Conservation (phyloP, 192 early-diverging fungal species). For the Neocallimastix lanati region DNA sequence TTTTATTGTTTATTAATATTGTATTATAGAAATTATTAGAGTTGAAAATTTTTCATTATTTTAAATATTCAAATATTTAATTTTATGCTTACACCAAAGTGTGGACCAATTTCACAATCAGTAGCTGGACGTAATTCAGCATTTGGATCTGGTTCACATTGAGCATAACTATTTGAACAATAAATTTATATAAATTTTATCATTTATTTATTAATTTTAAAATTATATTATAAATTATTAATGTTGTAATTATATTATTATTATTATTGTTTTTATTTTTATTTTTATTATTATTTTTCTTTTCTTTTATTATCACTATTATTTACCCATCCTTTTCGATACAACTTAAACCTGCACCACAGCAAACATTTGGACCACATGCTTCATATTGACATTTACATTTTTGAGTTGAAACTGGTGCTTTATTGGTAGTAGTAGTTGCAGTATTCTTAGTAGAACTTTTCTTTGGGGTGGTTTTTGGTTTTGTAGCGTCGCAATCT, state of each 20-base stretch:
- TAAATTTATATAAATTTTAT: no score
- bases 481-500: background rate
- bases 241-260: no score
- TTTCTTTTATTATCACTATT: background rate
- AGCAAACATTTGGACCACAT: background rate
- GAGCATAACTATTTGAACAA: background rate
- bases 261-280: no score
- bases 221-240: no score
- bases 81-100: background rate
- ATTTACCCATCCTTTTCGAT: background rate
- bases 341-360: background rate
- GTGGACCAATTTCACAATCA: background rate
- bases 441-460: background rate
- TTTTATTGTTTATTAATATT: no score
- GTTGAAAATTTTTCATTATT: no score
- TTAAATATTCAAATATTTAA: no score
- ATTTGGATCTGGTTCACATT: background rate
- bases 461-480: background rate
- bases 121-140: background rate
- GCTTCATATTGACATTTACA: background rate
- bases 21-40: no score
- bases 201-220: no score
- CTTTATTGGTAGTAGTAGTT: background rate
- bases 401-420: background rate
- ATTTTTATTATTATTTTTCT: no score